Evolutionary conservation across 352 stramenopile genomes (phyloP), one percentile per base, ranked within the genome.

Genomic region (Chrysophaeum taylorii): DNA sequence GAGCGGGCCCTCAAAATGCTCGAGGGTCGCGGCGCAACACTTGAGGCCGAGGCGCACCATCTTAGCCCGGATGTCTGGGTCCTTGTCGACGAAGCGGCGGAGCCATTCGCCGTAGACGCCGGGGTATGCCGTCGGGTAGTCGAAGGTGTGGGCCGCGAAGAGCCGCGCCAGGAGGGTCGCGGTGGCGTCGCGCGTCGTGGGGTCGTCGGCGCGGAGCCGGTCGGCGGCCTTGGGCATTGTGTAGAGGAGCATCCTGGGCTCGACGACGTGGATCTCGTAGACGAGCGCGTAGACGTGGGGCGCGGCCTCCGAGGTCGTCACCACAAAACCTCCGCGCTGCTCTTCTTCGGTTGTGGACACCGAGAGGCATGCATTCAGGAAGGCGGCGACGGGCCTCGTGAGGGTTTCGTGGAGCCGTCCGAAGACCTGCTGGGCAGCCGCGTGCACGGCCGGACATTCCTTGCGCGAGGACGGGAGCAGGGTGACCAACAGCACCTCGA

Each of bases 361-460:
- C 21, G 57, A 66, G 33, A 66, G 57, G 33, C 14, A 25, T 23
- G 33, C 57, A 7, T 33, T 16, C 31, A 66, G 36, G 14, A 21
- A 66, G 31, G 57, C 57, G 57, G 57, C 57, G 33, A 66, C 35
- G 57, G 57, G 57, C n/a, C 57, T 31, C 57, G 57, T 31, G 12
- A 66, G 57, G 31, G 33, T n/a, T 5, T 66, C 57, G 4, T 27
- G 14, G 33, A 2, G 15, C 36, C 27, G 2, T 1, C 57, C 16
- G 5, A 66, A 21, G 12, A 33, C 57, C 36, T 23, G 9, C 36
- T 66, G 57, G 12, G 27, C 57, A 18, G 45, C 14, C 33, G 12
- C 9, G 36, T 66, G 57, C 31, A 36, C 27, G 12, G 33, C 21
- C 31, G 57, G 14, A 7, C 7, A 35, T 9, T 2, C 33, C 57